A percentile compares a stretch with the other conserved stretches of the same genome.
These are phyloP conservation scores for Aspergillus haitiensis DNA, from an alignment of 495 filamentous ascomycete species.

Conservation along the genomic window DNA sequence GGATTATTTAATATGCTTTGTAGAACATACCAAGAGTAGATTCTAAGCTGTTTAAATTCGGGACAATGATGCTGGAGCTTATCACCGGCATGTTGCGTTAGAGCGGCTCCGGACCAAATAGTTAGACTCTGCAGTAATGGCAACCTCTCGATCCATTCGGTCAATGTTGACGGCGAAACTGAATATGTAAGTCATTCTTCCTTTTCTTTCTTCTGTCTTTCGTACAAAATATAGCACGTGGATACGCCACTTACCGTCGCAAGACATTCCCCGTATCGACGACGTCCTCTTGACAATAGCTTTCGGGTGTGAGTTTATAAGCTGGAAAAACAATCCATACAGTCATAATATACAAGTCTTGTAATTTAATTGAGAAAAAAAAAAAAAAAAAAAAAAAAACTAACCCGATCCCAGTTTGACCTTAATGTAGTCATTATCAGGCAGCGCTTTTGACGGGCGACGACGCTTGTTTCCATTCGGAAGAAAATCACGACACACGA, in stretches of 20 bases:
- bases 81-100: conserved; percentile 51
- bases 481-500: conserved; percentile 26
- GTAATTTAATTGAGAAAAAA: too few species aligned
- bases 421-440: conserved; percentile 23
- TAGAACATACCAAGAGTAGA: conserved; percentile 50
- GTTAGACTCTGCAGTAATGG: conserved; percentile 50
- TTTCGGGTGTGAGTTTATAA: conserved; percentile 25
- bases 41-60: conserved; percentile 58
- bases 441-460: conserved; percentile 20
- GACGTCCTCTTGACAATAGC: conserved; percentile 51
- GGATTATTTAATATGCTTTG: background rate
- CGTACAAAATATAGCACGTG: conserved; percentile 4
- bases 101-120: conserved; percentile 57
- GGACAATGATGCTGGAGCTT: conserved; percentile 61
- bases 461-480: conserved; percentile 28
- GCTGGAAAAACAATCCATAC: background rate
- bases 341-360: too few species aligned
- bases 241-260: conserved; percentile 42
- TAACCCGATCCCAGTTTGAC: conserved; percentile 26
- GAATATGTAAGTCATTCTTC: conserved; percentile 11
- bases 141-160: conserved; percentile 46
- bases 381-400: conserved; percentile 2
- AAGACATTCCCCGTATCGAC: conserved; percentile 53
- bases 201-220: background rate
- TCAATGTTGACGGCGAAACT: conserved; percentile 43